These are phyloP conservation scores for Colletotrichum abscissum DNA, from an alignment of 2,329 filamentous ascomycete genomes.

Conservation along the genomic window DNA sequence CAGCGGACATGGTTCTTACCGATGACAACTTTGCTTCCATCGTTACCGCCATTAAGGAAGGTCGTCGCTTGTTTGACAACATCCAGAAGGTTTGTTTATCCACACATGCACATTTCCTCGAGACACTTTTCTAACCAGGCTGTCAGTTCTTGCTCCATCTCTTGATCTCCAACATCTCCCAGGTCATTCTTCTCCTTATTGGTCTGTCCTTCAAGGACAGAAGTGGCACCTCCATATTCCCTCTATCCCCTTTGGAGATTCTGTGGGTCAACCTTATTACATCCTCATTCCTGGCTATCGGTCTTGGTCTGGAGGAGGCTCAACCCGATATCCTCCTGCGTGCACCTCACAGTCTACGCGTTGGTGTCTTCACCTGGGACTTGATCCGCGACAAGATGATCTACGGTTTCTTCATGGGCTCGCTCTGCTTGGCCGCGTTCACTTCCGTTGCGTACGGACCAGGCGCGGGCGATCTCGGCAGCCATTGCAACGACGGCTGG, in stretches of 20 bases:
- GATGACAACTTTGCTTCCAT: constrained; percentile 91
- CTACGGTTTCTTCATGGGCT: constrained; percentile 73
- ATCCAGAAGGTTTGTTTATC: constrained; percentile 72
- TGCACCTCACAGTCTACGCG: constrained; percentile 69
- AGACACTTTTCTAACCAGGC: background rate
- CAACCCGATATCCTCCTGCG: constrained; percentile 75
- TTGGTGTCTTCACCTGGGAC: constrained; percentile 73
- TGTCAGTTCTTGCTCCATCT: constrained; percentile 71
- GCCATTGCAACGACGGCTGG: constrained; percentile 67
- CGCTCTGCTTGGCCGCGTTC: constrained; percentile 71
- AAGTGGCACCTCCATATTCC: constrained; percentile 71
- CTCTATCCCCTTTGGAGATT: constrained; percentile 86
- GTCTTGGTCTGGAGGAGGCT: constrained; percentile 78
- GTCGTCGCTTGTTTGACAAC: constrained; percentile 77
- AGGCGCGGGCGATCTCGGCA: constrained; percentile 61
- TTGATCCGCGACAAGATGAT: constrained; percentile 75
- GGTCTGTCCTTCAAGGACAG: constrained; percentile 76
- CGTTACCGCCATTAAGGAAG: constrained; percentile 77
- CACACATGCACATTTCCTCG: constrained; percentile 1
- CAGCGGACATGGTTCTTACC: constrained; percentile 87
- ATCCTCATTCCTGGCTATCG: constrained; percentile 88
- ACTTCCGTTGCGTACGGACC: constrained; percentile 68
- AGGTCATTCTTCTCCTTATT: constrained; percentile 75
- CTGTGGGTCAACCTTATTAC: constrained; percentile 97
- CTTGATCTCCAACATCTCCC: constrained; percentile 76